phyloP scores from a whole-genome alignment of 176 grass and related monocot species.

The Bonia amplexicaulis region DNA sequence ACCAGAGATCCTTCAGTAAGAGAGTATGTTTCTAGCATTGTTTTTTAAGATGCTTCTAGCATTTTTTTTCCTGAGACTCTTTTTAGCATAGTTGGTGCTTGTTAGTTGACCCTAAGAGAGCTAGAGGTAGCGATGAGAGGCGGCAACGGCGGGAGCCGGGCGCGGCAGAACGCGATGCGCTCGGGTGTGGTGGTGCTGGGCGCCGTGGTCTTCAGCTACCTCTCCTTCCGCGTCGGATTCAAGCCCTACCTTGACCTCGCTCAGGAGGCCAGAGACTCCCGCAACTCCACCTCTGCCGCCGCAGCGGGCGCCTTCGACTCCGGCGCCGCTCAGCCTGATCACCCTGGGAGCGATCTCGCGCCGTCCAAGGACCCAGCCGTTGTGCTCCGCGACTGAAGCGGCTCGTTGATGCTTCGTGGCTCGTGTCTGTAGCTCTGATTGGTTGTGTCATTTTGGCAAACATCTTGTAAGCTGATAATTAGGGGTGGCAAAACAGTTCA shows the following conservation, averaged over 20 bases:
- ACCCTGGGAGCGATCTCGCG: neutral
- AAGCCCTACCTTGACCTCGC: conserved; percentile 80
- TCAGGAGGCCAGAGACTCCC: conserved; percentile 50
- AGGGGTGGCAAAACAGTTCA: too few species aligned
- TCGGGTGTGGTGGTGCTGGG: conserved; percentile 81
- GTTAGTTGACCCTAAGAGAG: too few species aligned
- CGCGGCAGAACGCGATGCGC: conserved; percentile 61
- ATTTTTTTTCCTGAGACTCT: too few species aligned
- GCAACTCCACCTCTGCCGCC: neutral
- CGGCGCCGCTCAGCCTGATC: neutral
- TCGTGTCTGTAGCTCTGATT: too few species aligned
- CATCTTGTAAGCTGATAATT: neutral
- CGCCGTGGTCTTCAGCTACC: conserved; percentile 71
- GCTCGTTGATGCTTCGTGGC: too few species aligned
- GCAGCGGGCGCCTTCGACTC: neutral
- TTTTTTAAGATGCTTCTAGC: too few species aligned
- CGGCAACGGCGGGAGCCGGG: conserved; percentile 23
- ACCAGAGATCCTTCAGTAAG: too few species aligned
- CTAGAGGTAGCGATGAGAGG: too few species aligned
- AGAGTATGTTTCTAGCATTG: too few species aligned
- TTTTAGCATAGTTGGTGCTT: too few species aligned
- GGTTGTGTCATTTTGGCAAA: conserved; percentile 29
- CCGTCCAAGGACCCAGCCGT: conserved; percentile 34
- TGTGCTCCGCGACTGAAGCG: conserved; percentile 41
- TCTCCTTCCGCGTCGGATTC: conserved; percentile 79